Percentiles rank a stretch among this genome's conserved stretches.
Conservation (phyloP, 202 grass and related monocot species). For the Digitaria exilis region DNA sequence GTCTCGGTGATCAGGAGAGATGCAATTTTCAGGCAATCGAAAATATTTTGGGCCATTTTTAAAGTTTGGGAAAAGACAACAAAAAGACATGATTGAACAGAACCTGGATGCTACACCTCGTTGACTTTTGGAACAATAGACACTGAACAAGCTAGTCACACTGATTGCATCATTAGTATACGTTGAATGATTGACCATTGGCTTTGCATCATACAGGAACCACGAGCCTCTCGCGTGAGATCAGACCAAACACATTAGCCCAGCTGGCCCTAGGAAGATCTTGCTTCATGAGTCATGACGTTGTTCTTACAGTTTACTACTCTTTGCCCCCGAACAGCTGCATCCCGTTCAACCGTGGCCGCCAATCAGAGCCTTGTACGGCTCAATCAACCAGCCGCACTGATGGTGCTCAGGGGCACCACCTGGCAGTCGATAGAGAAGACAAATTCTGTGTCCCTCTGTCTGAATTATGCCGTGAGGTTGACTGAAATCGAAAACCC, state of each 20-base stretch:
- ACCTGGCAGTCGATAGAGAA: slow-evolving; percentile 19
- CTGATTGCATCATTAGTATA: background rate
- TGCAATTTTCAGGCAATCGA: too few relatives aligned
- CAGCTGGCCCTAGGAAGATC: background rate
- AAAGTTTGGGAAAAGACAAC: background rate
- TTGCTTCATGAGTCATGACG: background rate
- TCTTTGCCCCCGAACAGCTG: background rate
- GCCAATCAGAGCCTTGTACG: background rate
- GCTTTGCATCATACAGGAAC: background rate
- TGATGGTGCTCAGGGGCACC: background rate
- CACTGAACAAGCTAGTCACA: background rate
- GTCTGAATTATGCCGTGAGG: slow-evolving; percentile 14
- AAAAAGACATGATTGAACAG: background rate
- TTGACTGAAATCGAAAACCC: slow-evolving; percentile 2
- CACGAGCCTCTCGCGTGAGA: background rate
- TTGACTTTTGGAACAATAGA: background rate
- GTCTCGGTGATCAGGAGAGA: background rate
- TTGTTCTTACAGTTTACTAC: background rate
- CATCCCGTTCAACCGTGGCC: background rate
- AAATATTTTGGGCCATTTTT: too few relatives aligned
- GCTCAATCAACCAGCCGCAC: slow-evolving; percentile 26
- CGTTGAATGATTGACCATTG: background rate
- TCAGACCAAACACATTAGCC: background rate
- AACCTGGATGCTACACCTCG: background rate
- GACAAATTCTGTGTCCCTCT: background rate